Evolutionary conservation across 2,329 filamentous ascomycete species (phyloP).

Genomic region (Leptographium lundbergii): DNA sequence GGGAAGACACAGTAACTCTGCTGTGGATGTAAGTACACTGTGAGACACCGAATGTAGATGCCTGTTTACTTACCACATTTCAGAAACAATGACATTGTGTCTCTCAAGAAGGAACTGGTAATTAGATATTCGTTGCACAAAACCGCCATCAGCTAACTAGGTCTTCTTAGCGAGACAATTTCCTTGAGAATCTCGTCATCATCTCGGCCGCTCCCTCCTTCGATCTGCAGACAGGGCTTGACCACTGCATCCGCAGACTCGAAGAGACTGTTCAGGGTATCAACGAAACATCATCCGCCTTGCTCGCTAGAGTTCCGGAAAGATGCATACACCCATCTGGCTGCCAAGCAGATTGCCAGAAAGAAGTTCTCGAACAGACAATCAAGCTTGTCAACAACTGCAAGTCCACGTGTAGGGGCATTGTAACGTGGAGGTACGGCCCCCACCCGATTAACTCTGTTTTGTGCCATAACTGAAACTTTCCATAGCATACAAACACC

Average conservation of each 20-base stretch:
- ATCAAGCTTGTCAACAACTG: background rate
- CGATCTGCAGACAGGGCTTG: background rate
- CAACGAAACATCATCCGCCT: background rate
- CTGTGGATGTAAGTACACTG: background rate
- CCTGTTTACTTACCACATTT: background rate
- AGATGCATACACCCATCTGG: background rate
- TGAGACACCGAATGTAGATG: background rate
- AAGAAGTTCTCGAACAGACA: background rate
- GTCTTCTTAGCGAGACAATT: background rate
- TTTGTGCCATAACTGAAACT: background rate
- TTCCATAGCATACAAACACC: background rate
- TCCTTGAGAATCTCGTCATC: background rate
- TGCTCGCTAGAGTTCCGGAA: background rate
- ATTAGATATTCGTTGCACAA: background rate
- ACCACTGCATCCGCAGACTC: background rate
- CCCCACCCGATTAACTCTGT: background rate
- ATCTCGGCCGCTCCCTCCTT: background rate
- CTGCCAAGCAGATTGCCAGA: background rate
- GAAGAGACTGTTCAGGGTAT: background rate
- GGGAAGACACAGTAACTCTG: background rate
- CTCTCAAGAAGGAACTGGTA: background rate
- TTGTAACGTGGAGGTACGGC: background rate
- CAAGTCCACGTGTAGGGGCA: background rate
- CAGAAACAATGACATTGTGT: background rate
- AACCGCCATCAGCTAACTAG: background rate